phyloP scores from a whole-genome alignment of 2,329 filamentous ascomycete genomes.

The Fusarium continuum region DNA sequence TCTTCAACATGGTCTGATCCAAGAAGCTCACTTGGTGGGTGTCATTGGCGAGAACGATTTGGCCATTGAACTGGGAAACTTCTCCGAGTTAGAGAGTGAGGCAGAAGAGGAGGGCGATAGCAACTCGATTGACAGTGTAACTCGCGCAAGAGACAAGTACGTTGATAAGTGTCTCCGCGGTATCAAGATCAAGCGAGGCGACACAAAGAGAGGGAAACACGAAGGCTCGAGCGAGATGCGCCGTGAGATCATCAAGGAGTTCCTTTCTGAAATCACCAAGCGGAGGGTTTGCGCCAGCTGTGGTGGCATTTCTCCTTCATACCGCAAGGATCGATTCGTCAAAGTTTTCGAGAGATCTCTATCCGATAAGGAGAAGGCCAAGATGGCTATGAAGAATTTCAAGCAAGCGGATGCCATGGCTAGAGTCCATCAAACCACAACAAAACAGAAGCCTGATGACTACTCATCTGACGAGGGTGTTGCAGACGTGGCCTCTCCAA shows the following conservation, averaged over 20 bases:
- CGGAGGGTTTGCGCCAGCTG: conserved; percentile 74
- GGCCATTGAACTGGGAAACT: conserved; percentile 47
- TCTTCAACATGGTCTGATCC: conserved; percentile 82
- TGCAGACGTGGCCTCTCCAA: conserved; percentile 68
- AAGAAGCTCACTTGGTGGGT: conserved; percentile 70
- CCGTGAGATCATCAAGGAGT: conserved; percentile 79
- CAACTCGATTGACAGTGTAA: conserved; percentile 60
- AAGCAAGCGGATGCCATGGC: conserved; percentile 76
- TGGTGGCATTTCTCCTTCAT: conserved; percentile 78
- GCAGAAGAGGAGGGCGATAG: conserved; percentile 70
- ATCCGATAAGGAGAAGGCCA: conserved; percentile 75
- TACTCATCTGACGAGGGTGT: conserved; percentile 73
- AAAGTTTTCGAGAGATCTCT: conserved; percentile 93
- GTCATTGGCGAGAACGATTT: conserved; percentile 57
- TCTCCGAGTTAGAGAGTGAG: conserved; percentile 60
- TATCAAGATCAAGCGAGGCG: conserved; percentile 60
- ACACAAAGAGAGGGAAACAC: conserved; percentile 74
- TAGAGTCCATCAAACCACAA: conserved; percentile 44
- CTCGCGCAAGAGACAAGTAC: conserved; percentile 68
- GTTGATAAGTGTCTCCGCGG: conserved; percentile 76
- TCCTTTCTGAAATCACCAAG: conserved; percentile 76
- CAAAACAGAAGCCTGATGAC: conserved; percentile 54
- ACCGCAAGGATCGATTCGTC: conserved; percentile 88
- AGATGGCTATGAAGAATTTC: conserved; percentile 76
- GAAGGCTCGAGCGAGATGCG: conserved; percentile 84